Evolutionary conservation across 164 flowering plant species (phyloP).

Genomic region (Aristolochia californica): DNA sequence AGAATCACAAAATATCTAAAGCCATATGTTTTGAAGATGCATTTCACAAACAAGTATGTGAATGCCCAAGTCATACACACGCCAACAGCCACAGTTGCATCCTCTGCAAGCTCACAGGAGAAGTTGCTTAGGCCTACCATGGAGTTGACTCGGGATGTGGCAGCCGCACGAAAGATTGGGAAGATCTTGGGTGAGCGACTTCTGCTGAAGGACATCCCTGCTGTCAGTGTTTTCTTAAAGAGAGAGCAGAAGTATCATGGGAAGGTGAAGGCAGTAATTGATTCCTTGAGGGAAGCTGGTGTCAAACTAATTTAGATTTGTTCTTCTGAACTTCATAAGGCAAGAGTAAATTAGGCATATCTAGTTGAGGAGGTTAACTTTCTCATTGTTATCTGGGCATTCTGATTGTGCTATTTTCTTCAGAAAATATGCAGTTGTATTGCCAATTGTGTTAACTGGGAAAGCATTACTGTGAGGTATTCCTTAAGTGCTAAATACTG

Average conservation of each 20-base stretch:
- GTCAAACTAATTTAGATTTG: conserved; percentile 37
- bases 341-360: too few relatives aligned
- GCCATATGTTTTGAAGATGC: conserved; percentile 79
- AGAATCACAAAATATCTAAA: conserved; percentile 52
- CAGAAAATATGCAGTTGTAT: too few relatives aligned
- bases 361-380: too few relatives aligned
- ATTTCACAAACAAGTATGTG: conserved; percentile 78
- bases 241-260: conserved; percentile 80
- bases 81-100: conserved; percentile 73
- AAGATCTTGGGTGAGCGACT: conserved; percentile 67
- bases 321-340: too few relatives aligned
- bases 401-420: too few relatives aligned
- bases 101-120: conserved; percentile 80
- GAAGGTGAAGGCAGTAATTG: conserved; percentile 73
- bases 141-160: conserved; percentile 60
- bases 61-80: conserved; percentile 71
- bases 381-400: too few relatives aligned
- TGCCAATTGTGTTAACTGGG: too few relatives aligned
- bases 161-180: conserved; percentile 74
- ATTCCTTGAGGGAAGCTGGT: conserved; percentile 59
- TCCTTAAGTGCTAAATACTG: too few relatives aligned
- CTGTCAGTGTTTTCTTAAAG: conserved; percentile 50
- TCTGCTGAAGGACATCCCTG: conserved; percentile 52
- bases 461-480: too few relatives aligned
- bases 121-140: conserved; percentile 43